A percentile compares a stretch with the other conserved stretches of the same genome.
phyloP scores from a whole-genome alignment of 768 basidiomycete genomes.

The Leucosporidium yakuticum region DNA sequence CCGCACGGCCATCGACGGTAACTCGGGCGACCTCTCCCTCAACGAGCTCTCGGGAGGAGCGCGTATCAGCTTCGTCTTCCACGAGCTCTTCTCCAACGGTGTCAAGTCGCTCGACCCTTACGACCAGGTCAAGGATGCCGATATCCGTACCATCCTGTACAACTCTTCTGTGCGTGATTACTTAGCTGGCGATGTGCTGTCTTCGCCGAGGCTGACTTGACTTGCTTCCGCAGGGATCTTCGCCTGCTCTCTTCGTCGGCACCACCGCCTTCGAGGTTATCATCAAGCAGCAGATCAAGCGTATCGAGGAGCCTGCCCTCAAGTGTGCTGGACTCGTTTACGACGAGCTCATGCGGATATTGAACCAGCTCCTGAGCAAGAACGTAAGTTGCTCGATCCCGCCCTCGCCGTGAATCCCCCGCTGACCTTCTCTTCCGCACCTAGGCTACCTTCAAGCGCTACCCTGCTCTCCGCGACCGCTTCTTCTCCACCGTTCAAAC shows the following conservation, averaged over 20 bases:
- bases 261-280: constrained; percentile 97
- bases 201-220: background rate
- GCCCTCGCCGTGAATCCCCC: background rate
- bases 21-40: constrained; percentile 86
- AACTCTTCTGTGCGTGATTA: constrained; percentile 79
- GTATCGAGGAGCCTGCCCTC: constrained; percentile 85
- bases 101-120: constrained; percentile 95
- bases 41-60: constrained; percentile 99
- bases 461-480: constrained; percentile 89
- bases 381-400: constrained; percentile 53
- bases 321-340: constrained; percentile 95
- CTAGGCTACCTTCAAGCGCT: constrained; percentile 96
- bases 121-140: constrained; percentile 97
- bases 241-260: constrained; percentile 91
- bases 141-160: constrained; percentile 90
- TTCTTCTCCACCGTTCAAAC: constrained; percentile 94
- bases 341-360: constrained; percentile 93
- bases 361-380: constrained; percentile 81
- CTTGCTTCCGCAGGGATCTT: constrained; percentile 65
- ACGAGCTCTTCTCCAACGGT: constrained; percentile 95
- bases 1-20: constrained; percentile 93
- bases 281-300: constrained; percentile 97
- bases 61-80: constrained; percentile 97
- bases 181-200: background rate
- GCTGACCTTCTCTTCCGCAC: constrained; percentile 16